Evolutionary conservation across 2,329 filamentous ascomycete genomes (phyloP).

Genomic region (Fusarium tanahbumbuense): DNA sequence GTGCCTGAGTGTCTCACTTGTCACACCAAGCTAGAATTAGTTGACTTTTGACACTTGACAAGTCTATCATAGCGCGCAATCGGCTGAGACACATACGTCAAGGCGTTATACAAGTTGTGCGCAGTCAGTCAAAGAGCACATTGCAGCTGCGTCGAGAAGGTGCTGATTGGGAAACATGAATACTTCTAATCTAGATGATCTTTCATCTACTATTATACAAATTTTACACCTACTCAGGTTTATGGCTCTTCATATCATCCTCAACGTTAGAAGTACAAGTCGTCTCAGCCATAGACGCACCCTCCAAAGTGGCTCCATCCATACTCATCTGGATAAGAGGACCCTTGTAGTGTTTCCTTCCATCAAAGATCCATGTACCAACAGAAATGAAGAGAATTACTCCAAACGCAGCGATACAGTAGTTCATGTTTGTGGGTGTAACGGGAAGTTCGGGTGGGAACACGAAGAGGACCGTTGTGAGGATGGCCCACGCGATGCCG

Average conservation of each 20-base stretch:
- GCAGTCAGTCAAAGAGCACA: too few relatives aligned
- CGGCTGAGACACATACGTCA: not conserved
- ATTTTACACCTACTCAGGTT: not conserved
- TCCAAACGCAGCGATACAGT: constrained; percentile 61
- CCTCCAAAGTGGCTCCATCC: constrained; percentile 30
- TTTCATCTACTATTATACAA: not conserved
- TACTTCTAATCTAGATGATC: not conserved
- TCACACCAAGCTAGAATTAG: not conserved
- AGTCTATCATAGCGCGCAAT: not conserved
- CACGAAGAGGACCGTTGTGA: constrained; percentile 81
- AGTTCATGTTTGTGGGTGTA: constrained; percentile 75
- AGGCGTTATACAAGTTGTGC: not conserved
- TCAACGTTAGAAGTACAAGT: constrained; percentile 33
- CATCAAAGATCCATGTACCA: constrained; percentile 61
- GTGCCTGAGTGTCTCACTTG: not conserved
- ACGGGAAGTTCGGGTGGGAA: constrained; percentile 77
- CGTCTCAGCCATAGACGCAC: constrained; percentile 35
- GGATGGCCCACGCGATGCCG: constrained; percentile 72
- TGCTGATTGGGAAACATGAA: not conserved
- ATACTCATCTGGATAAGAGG: constrained; percentile 42
- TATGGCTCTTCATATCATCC: constrained; percentile 23
- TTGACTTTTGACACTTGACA: not conserved
- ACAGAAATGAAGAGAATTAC: constrained; percentile 59
- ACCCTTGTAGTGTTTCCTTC: constrained; percentile 60
- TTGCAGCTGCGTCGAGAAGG: too few relatives aligned